Base-by-base conservation (phyloP, 2,329 filamentous ascomycete species). In the Ascochyta lentis region DNA sequence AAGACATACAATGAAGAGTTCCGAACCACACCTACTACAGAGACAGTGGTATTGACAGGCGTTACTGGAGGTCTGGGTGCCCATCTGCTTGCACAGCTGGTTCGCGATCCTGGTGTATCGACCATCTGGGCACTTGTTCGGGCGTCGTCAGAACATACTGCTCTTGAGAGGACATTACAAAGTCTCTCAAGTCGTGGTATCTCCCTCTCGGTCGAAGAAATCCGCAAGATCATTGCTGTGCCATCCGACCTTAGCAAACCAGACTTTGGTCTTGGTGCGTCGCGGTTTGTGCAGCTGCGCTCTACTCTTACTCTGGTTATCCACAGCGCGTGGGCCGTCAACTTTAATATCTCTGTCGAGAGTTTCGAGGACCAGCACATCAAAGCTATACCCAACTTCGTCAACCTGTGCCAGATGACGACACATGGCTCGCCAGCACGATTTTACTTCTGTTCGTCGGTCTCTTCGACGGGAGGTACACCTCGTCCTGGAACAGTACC, bases 31-130 rank as follows among this genome's bases (percentile, higher is more conserved):
- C 42, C 53, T 4, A 39, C 37, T 12, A 39, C 38, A 3, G 53
- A 56, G 26, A 56, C 53, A 5, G 43, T 51, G 69, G 71, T 86
- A 1, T 69, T 90, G 3, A 90, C 87, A 0, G 88, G 88, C 1
- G 82, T 83, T 0, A 90, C 88, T 0, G 88, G 88, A 1, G 87
- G 86, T 1, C 77, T 90, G 0, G 88, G 88, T 1, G 79, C 84
- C 0, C 86, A 88, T 60, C 75, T 88, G 1, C 77, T 86, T 1
- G 61, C 71, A 1, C 70, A 76, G 31, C 60, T 78, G 5, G 65
- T 73, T 22, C 54, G 38, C 9, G 64, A 64, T 1, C 49, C 65
- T 8, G 56, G 66, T 29, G 70, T 77, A 6, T 52, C 65, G 4
- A 74, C 73, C 6, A 73, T 86, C 1, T 85, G 83, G 74, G 81